Conservation (phyloP, 352 stramenopile genomes). For the Globisporangium canariense region DNA sequence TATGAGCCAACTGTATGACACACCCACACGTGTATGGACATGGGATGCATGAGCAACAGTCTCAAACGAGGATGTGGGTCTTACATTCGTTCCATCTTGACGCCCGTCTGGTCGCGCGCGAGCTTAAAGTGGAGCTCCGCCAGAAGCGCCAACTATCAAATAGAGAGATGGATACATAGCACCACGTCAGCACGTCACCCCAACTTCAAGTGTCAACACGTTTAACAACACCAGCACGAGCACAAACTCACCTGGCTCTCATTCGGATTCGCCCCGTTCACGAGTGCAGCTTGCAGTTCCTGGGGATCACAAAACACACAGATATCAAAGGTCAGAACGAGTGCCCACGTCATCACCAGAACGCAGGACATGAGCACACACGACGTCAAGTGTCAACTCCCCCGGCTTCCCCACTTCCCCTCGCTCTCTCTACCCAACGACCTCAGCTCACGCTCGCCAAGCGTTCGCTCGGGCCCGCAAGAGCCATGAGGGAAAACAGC, state of each 20-base stretch:
- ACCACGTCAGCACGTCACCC: conserved; percentile 7
- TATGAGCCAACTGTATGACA: neutral
- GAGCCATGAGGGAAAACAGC: neutral
- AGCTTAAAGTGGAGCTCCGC: conserved; percentile 84
- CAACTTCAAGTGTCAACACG: neutral
- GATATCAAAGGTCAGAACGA: neutral
- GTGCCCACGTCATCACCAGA: conserved; percentile 3
- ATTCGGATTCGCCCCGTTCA: conserved; percentile 39
- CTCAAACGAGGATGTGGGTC: neutral
- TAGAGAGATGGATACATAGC: conserved; percentile 12
- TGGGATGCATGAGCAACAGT: neutral
- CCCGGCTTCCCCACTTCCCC: neutral
- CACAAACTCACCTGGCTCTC: conserved; percentile 38
- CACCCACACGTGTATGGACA: neutral
- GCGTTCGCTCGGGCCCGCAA: neutral
- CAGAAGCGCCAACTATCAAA: conserved; percentile 53
- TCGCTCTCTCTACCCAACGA: neutral
- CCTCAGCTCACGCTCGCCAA: neutral
- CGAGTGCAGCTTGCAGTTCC: conserved; percentile 64
- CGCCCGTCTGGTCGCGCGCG: conserved; percentile 58
- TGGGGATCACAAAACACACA: conserved; percentile 14
- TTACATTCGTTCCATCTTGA: conserved; percentile 82
- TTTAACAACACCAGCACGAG: neutral
- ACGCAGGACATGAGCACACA: neutral
- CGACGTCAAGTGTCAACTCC: neutral